These are phyloP conservation scores for Diutina pseudorugosa DNA, from an alignment of 1,139 yeast species.

Conservation along the genomic window DNA sequence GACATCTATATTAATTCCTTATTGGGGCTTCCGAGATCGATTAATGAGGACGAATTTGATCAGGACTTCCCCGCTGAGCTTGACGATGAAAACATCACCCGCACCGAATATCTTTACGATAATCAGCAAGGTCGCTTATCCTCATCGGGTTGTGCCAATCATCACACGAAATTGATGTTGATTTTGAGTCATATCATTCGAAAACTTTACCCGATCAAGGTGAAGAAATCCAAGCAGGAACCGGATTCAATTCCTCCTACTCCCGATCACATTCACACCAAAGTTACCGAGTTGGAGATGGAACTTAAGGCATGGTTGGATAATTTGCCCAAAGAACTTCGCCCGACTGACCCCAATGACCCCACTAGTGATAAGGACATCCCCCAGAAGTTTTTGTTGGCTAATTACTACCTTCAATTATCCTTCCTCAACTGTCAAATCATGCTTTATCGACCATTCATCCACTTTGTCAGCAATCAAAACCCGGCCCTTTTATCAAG, in stretches of 20 bases:
- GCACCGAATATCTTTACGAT: conserved; percentile 33
- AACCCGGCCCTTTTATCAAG: conserved; percentile 11
- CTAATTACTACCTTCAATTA: conserved; percentile 65
- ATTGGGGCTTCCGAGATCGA: conserved; percentile 74
- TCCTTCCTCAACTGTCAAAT: conserved; percentile 78
- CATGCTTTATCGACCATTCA: conserved; percentile 80
- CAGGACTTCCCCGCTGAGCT: conserved; percentile 78
- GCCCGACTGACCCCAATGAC: conserved; percentile 52
- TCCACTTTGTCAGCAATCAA: conserved; percentile 61
- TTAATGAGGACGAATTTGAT: conserved; percentile 72
- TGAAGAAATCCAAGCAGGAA: conserved; percentile 11
- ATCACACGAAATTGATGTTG: conserved; percentile 62
- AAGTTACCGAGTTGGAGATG: conserved; percentile 60
- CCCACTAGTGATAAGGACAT: conserved; percentile 21
- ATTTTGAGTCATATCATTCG: conserved; percentile 31
- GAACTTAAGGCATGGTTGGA: conserved; percentile 71
- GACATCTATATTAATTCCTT: conserved; percentile 85
- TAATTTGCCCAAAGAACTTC: conserved; percentile 57
- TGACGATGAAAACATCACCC: conserved; percentile 80
- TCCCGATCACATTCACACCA: conserved; percentile 39
- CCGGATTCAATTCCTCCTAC: conserved; percentile 9
- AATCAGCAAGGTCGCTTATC: conserved; percentile 39
- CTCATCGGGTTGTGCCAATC: conserved; percentile 74
- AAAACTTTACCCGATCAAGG: conserved; percentile 32
- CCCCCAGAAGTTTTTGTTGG: conserved; percentile 54